Conservation (phyloP, 257 asterid species). For the Petrea volubilis region DNA sequence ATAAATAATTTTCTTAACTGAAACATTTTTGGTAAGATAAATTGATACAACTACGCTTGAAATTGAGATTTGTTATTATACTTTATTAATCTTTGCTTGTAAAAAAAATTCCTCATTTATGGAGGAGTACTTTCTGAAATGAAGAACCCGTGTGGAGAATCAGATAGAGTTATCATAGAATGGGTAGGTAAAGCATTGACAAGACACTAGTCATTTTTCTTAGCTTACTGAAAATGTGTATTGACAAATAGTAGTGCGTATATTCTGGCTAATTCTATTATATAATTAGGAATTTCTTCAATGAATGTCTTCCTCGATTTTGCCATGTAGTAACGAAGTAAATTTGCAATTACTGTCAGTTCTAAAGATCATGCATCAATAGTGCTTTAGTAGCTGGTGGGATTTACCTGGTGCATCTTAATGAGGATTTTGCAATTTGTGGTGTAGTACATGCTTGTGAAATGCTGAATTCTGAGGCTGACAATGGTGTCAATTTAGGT, state of each 20-base stretch:
- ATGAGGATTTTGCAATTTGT: not conserved
- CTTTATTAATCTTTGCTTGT: not conserved
- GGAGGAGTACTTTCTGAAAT: slow-evolving; percentile 7
- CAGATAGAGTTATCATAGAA: slow-evolving; percentile 8
- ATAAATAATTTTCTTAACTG: not conserved
- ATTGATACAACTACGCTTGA: slow-evolving; percentile 1
- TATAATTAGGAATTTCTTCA: not conserved
- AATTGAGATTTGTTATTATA: slow-evolving; percentile 2
- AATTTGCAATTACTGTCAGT: not conserved
- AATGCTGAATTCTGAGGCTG: not conserved
- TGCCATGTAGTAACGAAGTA: not conserved
- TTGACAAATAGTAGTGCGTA: not conserved
- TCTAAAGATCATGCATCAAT: not conserved
- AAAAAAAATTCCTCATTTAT: not conserved
- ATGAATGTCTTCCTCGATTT: not conserved
- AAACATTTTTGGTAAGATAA: not conserved
- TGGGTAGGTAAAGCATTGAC: slow-evolving; percentile 10
- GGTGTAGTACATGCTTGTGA: not conserved
- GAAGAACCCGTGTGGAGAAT: not conserved
- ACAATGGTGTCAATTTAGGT: not conserved
- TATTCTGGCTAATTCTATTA: not conserved
- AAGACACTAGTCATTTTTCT: not conserved
- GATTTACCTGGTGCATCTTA: not conserved
- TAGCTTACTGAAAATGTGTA: not conserved
- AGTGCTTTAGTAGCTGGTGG: not conserved